A percentile compares a stretch with the other conserved stretches of the same genome.
These are phyloP conservation scores for Chaetomidium leptoderma DNA, from an alignment of 495 filamentous ascomycete genomes.

Conservation along the genomic window DNA sequence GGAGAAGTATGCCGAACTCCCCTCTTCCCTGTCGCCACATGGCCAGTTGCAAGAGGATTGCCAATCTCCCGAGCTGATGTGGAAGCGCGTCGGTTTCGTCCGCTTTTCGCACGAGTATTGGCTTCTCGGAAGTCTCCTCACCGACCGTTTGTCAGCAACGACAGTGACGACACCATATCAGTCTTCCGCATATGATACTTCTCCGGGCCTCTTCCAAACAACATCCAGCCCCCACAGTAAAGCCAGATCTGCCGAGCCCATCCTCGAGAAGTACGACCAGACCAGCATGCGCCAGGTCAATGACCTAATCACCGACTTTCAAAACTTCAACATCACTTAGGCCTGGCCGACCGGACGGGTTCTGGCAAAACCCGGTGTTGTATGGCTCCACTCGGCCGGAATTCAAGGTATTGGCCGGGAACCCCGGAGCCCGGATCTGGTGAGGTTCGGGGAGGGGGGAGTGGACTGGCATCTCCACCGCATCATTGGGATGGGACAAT, in stretches of 20 bases:
- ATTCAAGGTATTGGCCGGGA: not conserved
- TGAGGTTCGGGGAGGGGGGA: not conserved
- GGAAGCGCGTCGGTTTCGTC: slow-evolving; percentile 30
- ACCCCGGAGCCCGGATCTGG: not conserved
- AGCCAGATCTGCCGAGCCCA: slow-evolving; percentile 22
- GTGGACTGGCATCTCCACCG: not conserved
- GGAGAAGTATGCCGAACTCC: slow-evolving; percentile 25
- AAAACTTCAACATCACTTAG: slow-evolving; percentile 19
- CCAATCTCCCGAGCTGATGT: slow-evolving; percentile 23
- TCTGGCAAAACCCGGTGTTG: not conserved
- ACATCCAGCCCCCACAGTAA: slow-evolving; percentile 1
- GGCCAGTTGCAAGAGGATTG: slow-evolving; percentile 19
- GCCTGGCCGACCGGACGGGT: not conserved
- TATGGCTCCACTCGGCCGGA: not conserved
- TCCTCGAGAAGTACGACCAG: slow-evolving; percentile 33
- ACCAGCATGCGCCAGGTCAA: slow-evolving; percentile 37
- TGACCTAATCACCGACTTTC: slow-evolving; percentile 30
- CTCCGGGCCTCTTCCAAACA: not conserved
- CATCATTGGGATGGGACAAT: not conserved
- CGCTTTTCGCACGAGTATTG: slow-evolving; percentile 30
- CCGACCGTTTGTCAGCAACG: slow-evolving; percentile 22
- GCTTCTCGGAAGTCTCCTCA: slow-evolving; percentile 29
- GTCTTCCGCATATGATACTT: not conserved
- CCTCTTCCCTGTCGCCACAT: slow-evolving; percentile 16
- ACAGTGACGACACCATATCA: not conserved